Evolutionary conservation across 176 grass and related monocot species (phyloP), one percentile per base, ranked within the genome.

Genomic region (Carex kokanica): DNA sequence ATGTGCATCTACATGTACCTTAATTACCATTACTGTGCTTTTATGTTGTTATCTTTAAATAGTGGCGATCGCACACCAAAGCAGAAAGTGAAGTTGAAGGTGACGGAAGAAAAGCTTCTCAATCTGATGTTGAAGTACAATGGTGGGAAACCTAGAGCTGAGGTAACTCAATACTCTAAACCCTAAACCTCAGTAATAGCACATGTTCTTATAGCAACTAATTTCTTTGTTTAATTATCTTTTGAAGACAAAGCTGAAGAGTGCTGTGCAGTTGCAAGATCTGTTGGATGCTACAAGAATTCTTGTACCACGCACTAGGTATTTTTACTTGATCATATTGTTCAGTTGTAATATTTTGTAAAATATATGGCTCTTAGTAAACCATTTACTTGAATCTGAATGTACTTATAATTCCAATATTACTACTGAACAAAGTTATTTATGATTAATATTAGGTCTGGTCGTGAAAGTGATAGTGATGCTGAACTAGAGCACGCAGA

Each of bases 111-210:
- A 85, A 97, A 93, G 71, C 88, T 97, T 79, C 84, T 97, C 56
- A 94, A 97, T 88, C 87, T 97, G 84, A 92, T 97, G 90, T 74
- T 97, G 72, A 97, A 97, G 88, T 97, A 97, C 84, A 97, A 97
- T 86, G 87, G 88, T 16, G 95, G 92, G 86, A 97, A 92, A 78
- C 41, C 95, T 71, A 90, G 83, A 51, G 18, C 49, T 47, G 95
- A 97, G 95, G 95, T 97, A 55, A 24, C 74, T 81, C 40, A 5
- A 72, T 54, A 60, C 17, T 34, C 21, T 67, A 82, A 82, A 67
- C 80, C 61, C 61, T 34, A 82, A 82, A 31, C 8, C 60, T 82
- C 21, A 12, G 17, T 81, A 82, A 45, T 67, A 13, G 27, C 5
- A 82, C 15, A 55, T 56, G 51, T 75, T 90, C 8, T n/a, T 85